Evolutionary conservation across 164 flowering plant genomes (phyloP), one percentile per base, ranked within the genome.

Genomic region (Cinnamomum micranthum): DNA sequence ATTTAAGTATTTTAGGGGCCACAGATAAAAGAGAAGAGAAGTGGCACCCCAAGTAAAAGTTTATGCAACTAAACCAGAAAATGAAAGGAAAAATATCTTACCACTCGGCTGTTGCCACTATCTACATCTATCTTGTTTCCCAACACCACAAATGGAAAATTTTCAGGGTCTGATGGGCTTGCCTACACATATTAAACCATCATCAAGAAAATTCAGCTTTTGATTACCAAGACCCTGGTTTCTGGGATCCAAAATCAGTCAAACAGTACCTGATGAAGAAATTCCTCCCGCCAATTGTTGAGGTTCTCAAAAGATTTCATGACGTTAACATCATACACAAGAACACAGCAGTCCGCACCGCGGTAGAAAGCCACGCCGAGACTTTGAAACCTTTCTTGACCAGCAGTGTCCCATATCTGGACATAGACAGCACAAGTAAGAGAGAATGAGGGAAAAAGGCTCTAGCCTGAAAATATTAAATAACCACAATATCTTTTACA

Each of bases 401-500:
- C 98, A 74, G 98, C 97, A 23, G 97, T 93, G 83, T 93, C 98
- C 97, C 97, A 92, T 81, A 93, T 93, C 96, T 90, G 85, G 66
- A 73, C 35, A 73, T n/a, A 28, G 6, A 28, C 23, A 28, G 13
- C 60, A 55, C 5, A 17, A 14, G 59, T 52, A 12, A 52, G 59
- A 52, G 17, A 55, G 60, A 55, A 14, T 55, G 17, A 15, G 60
- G 60, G 60, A 19, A 20, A 19, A 41, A 41, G 10, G 47, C 47
- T 41, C 10, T 41, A 41, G 10, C 47, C 10, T 41, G 10, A 41
- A 41, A 41, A 41, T 41, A 41, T 6, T 7, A 41, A 41, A 41
- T 41, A 41, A 41, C 11, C 47, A 41, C 47, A 41, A 9, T 41
- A 41, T 7, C 47, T 6, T 41, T 41, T 41, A 41, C 47, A 41